A percentile compares a stretch with the other conserved stretches of the same genome.
Evolutionary conservation across 225 moss, liverwort and hornwort species (phyloP).

Genomic region (Bryum argenteum): DNA sequence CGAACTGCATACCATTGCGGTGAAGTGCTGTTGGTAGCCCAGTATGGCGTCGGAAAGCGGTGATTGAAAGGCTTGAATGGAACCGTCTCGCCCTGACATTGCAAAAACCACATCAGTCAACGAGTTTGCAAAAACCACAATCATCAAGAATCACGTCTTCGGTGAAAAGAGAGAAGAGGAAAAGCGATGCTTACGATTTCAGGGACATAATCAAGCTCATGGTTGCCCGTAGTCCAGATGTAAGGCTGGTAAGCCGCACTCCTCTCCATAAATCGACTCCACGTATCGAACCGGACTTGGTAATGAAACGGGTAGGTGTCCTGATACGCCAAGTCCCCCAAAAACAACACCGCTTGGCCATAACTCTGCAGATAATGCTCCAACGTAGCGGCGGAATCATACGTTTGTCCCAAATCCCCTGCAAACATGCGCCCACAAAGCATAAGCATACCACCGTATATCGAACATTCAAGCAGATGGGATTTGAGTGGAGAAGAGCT

Average conservation of each 20-base stretch:
- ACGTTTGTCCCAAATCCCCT: constrained; percentile 96
- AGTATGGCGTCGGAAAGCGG: constrained; percentile 56
- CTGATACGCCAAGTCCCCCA: constrained; percentile 91
- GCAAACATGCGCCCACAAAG: constrained; percentile 7
- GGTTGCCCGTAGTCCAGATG: constrained; percentile 93
- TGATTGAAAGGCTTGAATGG: constrained; percentile 57
- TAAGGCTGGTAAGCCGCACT: constrained; percentile 90
- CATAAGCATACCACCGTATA: neutral
- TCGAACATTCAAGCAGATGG: too few species aligned
- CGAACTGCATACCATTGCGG: constrained; percentile 50
- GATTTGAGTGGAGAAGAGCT: constrained; percentile 6
- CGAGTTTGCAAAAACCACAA: too few species aligned
- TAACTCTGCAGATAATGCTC: constrained; percentile 78
- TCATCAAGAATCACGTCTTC: too few species aligned
- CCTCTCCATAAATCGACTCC: constrained; percentile 78
- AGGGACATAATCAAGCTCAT: constrained; percentile 73
- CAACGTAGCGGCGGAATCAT: constrained; percentile 66
- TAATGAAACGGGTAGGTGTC: constrained; percentile 70
- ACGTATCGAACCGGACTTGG: constrained; percentile 77
- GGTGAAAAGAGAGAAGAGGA: too few species aligned
- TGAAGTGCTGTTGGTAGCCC: constrained; percentile 52
- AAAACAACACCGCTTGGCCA: constrained; percentile 58
- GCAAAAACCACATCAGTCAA: too few species aligned
- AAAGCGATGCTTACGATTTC: constrained; percentile 38
- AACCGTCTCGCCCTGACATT: constrained; percentile 37